Conservation (phyloP, 805 yeast genomes). For the Hanseniaspora meyeri region DNA sequence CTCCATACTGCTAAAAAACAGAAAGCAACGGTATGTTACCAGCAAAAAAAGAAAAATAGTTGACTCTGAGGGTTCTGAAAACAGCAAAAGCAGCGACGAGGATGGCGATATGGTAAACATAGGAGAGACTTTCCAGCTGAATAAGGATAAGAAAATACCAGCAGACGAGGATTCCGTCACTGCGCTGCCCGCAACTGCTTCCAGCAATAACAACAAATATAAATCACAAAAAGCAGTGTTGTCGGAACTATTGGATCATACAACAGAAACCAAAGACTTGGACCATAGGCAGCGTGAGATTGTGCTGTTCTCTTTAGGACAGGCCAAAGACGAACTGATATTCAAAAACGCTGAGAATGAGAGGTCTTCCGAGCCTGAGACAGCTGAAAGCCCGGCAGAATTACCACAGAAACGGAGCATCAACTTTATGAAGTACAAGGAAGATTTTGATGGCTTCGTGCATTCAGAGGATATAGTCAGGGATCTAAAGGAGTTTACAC, state of each 20-base stretch:
- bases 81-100: not conserved
- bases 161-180: no score
- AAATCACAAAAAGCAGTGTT: conserved; percentile 7
- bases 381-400: not conserved
- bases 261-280: not conserved
- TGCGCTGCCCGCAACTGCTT: not conserved
- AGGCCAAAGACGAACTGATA: not conserved
- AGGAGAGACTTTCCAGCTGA: not conserved
- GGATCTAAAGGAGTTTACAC: not conserved
- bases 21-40: not conserved
- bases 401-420: not conserved
- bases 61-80: not conserved
- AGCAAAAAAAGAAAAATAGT: not conserved
- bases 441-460: not conserved
- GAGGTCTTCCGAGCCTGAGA: no score
- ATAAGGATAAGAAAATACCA: not conserved
- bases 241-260: not conserved
- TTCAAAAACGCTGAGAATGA: not conserved
- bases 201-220: not conserved
- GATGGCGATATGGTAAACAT: not conserved
- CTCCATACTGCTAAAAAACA: not conserved
- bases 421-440: not conserved
- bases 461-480: not conserved
- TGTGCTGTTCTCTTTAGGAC: not conserved
- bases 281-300: conserved; percentile 1